Evolutionary conservation across 164 flowering plant species (phyloP), one percentile per base, ranked within the genome.

Genomic region (Liriodendron chinense): DNA sequence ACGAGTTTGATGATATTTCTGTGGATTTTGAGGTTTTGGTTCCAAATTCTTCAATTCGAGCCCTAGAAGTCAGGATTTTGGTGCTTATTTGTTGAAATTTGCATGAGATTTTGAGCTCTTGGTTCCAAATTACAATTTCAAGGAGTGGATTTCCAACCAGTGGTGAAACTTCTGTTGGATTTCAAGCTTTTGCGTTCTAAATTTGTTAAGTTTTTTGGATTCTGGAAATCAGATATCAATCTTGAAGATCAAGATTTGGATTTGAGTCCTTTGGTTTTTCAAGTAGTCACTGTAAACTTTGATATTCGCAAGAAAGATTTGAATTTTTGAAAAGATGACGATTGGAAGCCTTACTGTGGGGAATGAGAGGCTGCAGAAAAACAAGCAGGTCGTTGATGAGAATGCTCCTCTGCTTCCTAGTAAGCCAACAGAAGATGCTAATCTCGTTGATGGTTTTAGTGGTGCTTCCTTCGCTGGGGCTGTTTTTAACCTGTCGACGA

Each of bases 391-490:
- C 48, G 85, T 83, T 23, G 89, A 90, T 74, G 96, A 91, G 72
- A 90, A 85, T n/a, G 82, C 96, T 14, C 95, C 98, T 1, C 81
- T 93, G 82, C 75, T 95, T 79, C 99, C 98, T 0, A 80, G 74
- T 0, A 85, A 82, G 78, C 86, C 77, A 24, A 87, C 81, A 20
- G 94, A 85, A 26, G 87, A 84, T 8, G 82, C 5, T 75, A 89
- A 85, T n/a, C 85, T 81, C 22, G 21, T 28, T 79, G 92, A 89
- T 81, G 99, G 92, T 69, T 91, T 95, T 28, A 81, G 88, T 82
- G 99, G 99, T 65, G 98, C 94, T 80, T 93, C 98, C 7, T 93
- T 89, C 78, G 57, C 89, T 59, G 98, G 98, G 25, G 96, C 91
- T 1, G 98, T 94, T 47, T 90, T 94, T 79, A 94, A 94, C 72